These are phyloP conservation scores for Apiosordaria backusii DNA, from an alignment of 495 filamentous ascomycete species.

Conservation along the genomic window DNA sequence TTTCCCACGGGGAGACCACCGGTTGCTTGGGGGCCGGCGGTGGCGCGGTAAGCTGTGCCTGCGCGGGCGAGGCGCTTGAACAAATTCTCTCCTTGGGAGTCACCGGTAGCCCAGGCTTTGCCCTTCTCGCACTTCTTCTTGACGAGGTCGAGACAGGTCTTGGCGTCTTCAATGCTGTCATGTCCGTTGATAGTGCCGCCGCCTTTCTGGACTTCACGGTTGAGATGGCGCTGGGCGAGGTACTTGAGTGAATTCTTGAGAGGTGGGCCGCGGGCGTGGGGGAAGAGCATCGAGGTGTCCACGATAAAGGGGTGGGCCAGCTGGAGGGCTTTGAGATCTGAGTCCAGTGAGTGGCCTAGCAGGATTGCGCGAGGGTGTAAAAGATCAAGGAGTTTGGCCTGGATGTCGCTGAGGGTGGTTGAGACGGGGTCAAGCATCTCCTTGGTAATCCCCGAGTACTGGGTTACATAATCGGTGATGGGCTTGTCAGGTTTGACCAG, in stretches of 20 bases:
- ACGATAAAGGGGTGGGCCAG: constrained; percentile 89
- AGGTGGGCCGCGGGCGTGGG: constrained; percentile 47
- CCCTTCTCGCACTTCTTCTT: constrained; percentile 95
- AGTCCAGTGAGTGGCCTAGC: constrained; percentile 87
- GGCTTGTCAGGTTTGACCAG: constrained; percentile 84
- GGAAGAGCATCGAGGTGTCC: constrained; percentile 83
- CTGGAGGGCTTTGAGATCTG: constrained; percentile 78
- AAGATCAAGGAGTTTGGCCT: constrained; percentile 66
- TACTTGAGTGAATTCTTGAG: constrained; percentile 76
- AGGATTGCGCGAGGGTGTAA: constrained; percentile 75
- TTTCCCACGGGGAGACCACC: constrained; percentile 52
- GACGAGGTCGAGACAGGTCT: constrained; percentile 83
- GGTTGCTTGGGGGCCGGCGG: constrained; percentile 47
- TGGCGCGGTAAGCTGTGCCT: constrained; percentile 47
- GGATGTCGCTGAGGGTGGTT: constrained; percentile 81
- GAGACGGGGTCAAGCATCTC: constrained; percentile 74
- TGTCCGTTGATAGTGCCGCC: constrained; percentile 60
- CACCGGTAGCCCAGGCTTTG: constrained; percentile 72
- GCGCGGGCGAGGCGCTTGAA: constrained; percentile 75
- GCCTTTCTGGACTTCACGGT: constrained; percentile 80
- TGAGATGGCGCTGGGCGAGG: constrained; percentile 74
- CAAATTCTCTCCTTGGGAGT: constrained; percentile 72
- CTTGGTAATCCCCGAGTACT: constrained; percentile 84
- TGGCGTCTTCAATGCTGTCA: constrained; percentile 88
- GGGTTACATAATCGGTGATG: constrained; percentile 87